phyloP scores from a whole-genome alignment of 2,329 filamentous ascomycete species.

The Curvularia eragrostidis region DNA sequence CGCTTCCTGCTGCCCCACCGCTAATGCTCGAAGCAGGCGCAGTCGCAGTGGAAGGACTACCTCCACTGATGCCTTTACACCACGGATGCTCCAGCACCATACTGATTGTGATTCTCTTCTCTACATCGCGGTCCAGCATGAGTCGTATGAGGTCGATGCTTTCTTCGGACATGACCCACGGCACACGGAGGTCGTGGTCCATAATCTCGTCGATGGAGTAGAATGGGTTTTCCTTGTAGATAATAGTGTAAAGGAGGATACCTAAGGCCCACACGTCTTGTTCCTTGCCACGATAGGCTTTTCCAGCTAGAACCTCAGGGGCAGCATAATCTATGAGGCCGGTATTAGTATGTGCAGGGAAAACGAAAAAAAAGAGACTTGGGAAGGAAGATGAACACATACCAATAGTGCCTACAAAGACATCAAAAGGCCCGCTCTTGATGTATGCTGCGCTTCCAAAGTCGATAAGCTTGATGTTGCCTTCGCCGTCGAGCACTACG shows the following conservation, averaged over 20 bases:
- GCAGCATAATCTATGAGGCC: conserved; percentile 82
- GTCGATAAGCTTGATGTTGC: conserved; percentile 95
- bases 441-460: conserved; percentile 98
- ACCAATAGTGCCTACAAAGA: conserved; percentile 99
- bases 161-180: conserved; percentile 85
- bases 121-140: conserved; percentile 92
- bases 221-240: conserved; percentile 99
- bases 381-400: conserved; percentile 45
- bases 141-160: conserved; percentile 89
- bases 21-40: background rate
- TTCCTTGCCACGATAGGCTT: conserved; percentile 91
- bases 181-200: conserved; percentile 91
- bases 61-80: conserved; percentile 55
- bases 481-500: conserved; percentile 92
- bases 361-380: background rate
- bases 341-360: conserved; percentile 12
- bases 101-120: conserved; percentile 81
- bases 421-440: conserved; percentile 97
- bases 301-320: conserved; percentile 93
- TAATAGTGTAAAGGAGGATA: conserved; percentile 96
- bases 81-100: conserved; percentile 91
- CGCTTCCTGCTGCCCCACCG: background rate
- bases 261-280: conserved; percentile 98
- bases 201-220: conserved; percentile 99
- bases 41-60: background rate